Evolutionary conservation across 78 protist species (phyloP).

Genomic region (Guillardia theta): DNA sequence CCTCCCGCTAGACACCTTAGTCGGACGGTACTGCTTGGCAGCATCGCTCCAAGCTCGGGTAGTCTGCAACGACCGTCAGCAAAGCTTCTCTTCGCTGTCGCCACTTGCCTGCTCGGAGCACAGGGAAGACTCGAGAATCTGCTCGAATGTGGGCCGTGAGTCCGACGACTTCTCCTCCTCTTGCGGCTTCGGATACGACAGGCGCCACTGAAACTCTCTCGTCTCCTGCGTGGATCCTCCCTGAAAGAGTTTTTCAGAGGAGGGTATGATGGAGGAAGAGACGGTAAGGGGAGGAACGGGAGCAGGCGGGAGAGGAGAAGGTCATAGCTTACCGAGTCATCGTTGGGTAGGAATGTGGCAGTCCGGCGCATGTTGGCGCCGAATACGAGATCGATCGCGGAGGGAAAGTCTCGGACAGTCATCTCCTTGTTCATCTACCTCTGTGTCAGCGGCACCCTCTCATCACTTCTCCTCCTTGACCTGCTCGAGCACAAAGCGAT

Average conservation of each 20-base stretch:
- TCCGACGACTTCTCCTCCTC: neutral
- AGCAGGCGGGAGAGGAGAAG: neutral
- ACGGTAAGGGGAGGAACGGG: neutral
- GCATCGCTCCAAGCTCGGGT: neutral
- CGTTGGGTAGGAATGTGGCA: neutral
- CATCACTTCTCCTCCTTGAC: too few relatives aligned
- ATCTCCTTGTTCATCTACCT: neutral
- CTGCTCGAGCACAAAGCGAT: neutral
- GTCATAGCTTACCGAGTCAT: neutral
- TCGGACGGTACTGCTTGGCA: neutral
- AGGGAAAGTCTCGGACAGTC: neutral
- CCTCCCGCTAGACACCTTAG: neutral
- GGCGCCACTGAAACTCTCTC: neutral
- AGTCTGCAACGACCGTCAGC: neutral
- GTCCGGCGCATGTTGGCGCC: neutral
- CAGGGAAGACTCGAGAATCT: neutral
- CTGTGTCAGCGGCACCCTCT: neutral
- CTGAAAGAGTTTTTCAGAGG: neutral
- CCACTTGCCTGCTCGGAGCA: neutral
- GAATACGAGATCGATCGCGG: neutral
- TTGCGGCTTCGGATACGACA: neutral
- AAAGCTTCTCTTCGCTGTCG: too few relatives aligned
- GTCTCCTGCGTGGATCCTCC: neutral
- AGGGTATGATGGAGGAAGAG: neutral
- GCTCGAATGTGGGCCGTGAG: neutral